These are phyloP conservation scores for Viola pubescens DNA, from an alignment of 441 rosid species.

Conservation along the genomic window DNA sequence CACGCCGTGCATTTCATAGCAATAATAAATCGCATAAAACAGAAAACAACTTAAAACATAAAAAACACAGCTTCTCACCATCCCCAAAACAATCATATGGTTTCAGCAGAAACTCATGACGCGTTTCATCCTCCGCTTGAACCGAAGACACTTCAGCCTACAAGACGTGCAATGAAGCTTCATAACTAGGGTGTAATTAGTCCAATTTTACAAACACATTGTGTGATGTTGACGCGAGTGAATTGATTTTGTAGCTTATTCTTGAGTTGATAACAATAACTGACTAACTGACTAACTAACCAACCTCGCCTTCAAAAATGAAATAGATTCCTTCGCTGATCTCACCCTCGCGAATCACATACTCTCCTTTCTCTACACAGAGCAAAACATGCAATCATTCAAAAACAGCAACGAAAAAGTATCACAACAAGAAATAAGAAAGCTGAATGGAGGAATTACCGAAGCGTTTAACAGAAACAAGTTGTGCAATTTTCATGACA, in stretches of 20 bases:
- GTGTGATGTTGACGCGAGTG: too few species aligned
- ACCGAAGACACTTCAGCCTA: conserved; percentile 76
- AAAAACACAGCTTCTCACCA: conserved; percentile 34
- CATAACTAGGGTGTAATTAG: too few species aligned
- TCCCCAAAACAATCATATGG: conserved; percentile 80
- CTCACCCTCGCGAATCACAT: conserved; percentile 64
- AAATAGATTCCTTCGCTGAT: conserved; percentile 72
- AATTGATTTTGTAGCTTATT: too few species aligned
- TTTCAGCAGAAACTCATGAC: conserved; percentile 64
- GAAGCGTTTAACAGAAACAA: conserved; percentile 41
- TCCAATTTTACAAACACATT: too few species aligned
- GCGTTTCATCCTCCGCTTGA: conserved; percentile 51
- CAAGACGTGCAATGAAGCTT: background rate
- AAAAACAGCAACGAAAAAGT: background rate
- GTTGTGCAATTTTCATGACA: conserved; percentile 54
- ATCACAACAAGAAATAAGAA: background rate
- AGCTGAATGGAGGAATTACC: conserved; percentile 29
- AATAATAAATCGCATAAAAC: background rate
- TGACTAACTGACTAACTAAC: conserved; percentile 8
- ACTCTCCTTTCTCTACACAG: conserved; percentile 58
- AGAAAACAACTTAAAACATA: background rate
- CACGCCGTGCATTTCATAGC: background rate
- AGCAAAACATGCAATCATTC: background rate
- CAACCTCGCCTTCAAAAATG: conserved; percentile 84
- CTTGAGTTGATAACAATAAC: background rate